Conservation (phyloP, 441 rosid genomes). For the Melastoma candidum region DNA sequence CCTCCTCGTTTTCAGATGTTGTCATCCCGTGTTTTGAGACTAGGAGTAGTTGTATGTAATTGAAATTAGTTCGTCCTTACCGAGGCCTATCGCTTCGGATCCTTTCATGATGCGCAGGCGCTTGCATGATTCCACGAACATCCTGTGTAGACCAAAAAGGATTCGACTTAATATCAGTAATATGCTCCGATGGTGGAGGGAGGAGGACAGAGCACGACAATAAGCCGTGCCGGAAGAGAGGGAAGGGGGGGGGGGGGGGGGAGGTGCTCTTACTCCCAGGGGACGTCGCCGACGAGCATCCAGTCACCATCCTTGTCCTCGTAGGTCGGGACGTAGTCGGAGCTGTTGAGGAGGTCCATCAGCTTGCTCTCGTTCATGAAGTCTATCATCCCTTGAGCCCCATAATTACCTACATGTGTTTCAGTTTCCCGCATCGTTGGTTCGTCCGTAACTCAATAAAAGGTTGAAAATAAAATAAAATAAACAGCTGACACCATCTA, state of each 20-base stretch:
- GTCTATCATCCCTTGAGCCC: conserved; percentile 85
- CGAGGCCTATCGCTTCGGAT: conserved; percentile 81
- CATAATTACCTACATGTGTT: conserved; percentile 49
- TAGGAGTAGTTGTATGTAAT: not conserved
- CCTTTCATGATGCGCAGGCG: conserved; percentile 76
- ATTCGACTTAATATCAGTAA: too few relatives aligned
- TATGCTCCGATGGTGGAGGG: not conserved
- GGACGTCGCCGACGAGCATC: conserved; percentile 98
- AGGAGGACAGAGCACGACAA: not conserved
- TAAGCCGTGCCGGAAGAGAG: too few relatives aligned
- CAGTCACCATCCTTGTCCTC: conserved; percentile 96
- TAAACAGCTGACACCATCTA: not conserved
- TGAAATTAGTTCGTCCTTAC: conserved; percentile 17
- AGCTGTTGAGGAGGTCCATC: conserved; percentile 82
- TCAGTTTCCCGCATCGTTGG: not conserved
- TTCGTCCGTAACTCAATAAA: not conserved
- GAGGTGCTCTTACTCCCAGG: conserved; percentile 66
- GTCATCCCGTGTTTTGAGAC: not conserved
- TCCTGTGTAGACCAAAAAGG: conserved; percentile 21
- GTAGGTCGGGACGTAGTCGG: conserved; percentile 86
- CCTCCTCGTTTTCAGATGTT: not conserved
- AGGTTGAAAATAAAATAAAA: not conserved
- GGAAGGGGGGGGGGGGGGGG: not conserved
- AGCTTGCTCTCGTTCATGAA: conserved; percentile 89
- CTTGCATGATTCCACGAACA: conserved; percentile 66